phyloP scores from a whole-genome alignment of 331 rosid genomes.

The Malus hybrid region DNA sequence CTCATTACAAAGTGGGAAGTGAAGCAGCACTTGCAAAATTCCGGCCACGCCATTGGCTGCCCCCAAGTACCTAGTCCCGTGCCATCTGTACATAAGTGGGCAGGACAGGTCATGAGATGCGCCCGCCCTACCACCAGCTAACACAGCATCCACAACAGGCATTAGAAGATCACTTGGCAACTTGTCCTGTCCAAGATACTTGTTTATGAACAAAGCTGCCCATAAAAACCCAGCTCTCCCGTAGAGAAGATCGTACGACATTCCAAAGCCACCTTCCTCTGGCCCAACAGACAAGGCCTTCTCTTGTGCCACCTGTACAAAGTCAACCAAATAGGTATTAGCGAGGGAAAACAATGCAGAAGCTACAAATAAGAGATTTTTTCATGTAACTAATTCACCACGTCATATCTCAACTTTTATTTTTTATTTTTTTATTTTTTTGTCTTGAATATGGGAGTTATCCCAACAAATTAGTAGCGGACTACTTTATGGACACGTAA shows the following conservation, averaged over 20 bases:
- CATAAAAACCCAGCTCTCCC: slow-evolving; percentile 88
- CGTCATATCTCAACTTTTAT: too few relatives aligned
- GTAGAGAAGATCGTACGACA: slow-evolving; percentile 87
- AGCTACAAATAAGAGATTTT: too few relatives aligned
- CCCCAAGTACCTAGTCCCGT: slow-evolving; percentile 88
- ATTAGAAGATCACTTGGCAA: slow-evolving; percentile 51
- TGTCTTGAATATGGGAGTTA: too few relatives aligned
- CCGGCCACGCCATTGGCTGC: slow-evolving; percentile 92
- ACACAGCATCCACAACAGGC: slow-evolving; percentile 60
- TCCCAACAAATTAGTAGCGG: too few relatives aligned
- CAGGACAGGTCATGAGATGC: slow-evolving; percentile 67
- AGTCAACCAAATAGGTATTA: not conserved
- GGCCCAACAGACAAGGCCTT: slow-evolving; percentile 81
- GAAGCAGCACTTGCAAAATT: slow-evolving; percentile 66
- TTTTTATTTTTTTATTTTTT: too few relatives aligned
- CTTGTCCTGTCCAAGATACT: slow-evolving; percentile 46
- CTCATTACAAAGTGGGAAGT: slow-evolving; percentile 57
- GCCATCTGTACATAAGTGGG: slow-evolving; percentile 92
- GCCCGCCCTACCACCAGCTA: slow-evolving; percentile 89
- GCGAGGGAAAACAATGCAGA: too few relatives aligned
- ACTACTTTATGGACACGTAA: too few relatives aligned
- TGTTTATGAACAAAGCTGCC: slow-evolving; percentile 68
- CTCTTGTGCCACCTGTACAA: slow-evolving; percentile 61
- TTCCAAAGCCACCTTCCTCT: slow-evolving; percentile 93
- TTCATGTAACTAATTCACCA: too few relatives aligned